A percentile compares a stretch with the other conserved stretches of the same genome.
These are phyloP conservation scores for Bryoglossum gracile DNA, from an alignment of 495 filamentous ascomycete genomes.

Conservation along the genomic window DNA sequence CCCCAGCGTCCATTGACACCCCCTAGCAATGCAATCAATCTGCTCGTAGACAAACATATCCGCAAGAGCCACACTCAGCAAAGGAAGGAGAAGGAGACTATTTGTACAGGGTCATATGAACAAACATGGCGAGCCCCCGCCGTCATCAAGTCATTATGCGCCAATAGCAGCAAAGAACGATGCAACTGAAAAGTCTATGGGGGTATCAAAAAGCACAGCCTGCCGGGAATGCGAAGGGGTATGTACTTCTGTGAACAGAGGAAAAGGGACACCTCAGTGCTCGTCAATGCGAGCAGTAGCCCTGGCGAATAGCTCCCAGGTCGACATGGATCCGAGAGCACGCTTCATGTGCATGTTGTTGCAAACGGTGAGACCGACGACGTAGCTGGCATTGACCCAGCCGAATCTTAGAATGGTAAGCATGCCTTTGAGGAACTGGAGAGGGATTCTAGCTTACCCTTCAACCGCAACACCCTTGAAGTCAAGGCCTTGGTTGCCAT, in stretches of 20 bases:
- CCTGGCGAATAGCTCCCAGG: slow-evolving; percentile 37
- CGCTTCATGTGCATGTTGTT: slow-evolving; percentile 77
- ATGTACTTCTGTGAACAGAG: no score
- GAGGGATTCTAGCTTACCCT: slow-evolving; percentile 58
- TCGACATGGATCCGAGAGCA: slow-evolving; percentile 75
- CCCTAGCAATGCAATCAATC: neutral
- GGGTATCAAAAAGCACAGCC: neutral
- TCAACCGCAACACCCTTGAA: slow-evolving; percentile 93
- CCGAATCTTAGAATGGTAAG: slow-evolving; percentile 63
- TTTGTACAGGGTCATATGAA: neutral
- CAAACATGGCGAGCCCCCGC: neutral
- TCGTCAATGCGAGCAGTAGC: neutral
- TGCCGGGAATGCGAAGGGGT: no score
- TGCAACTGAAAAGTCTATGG: neutral
- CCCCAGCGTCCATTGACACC: neutral
- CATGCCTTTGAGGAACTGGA: slow-evolving; percentile 1
- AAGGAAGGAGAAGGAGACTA: neutral
- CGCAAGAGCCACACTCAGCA: no score
- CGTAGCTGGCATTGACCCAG: slow-evolving; percentile 96
- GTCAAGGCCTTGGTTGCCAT: slow-evolving; percentile 89
- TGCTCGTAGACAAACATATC: neutral
- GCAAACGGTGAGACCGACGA: slow-evolving; percentile 71
- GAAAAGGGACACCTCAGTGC: neutral
- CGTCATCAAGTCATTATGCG: neutral
- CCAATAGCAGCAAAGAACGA: no score